A percentile compares a stretch with the other conserved stretches of the same genome.
Evolutionary conservation across 1,139 yeast genomes (phyloP).

Genomic region (Geotrichum candidum): DNA sequence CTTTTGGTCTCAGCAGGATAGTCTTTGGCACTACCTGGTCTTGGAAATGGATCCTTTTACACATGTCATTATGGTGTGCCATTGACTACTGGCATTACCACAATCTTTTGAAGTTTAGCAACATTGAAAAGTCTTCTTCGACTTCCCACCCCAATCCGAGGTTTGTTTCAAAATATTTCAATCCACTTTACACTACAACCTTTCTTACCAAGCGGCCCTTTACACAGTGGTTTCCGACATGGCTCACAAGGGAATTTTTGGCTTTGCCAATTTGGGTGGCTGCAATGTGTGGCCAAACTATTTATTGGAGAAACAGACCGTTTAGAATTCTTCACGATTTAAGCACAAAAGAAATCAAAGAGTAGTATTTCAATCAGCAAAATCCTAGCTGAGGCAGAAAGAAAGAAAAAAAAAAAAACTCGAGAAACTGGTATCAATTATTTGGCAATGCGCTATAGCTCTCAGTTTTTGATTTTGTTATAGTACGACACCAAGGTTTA

Average conservation of each 20-base stretch:
- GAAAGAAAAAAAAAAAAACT: neutral
- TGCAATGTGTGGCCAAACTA: constrained; percentile 73
- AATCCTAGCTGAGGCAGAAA: neutral
- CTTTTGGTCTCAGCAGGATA: constrained; percentile 51
- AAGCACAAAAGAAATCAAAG: constrained; percentile 61
- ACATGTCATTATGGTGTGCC: constrained; percentile 56
- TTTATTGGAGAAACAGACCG: constrained; percentile 79
- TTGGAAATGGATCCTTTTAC: constrained; percentile 42
- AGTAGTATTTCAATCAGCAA: neutral
- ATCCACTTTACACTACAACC: constrained; percentile 20
- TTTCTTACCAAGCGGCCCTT: constrained; percentile 11
- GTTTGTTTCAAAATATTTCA: constrained; percentile 29
- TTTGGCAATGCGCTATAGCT: neutral
- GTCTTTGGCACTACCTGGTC: constrained; percentile 25
- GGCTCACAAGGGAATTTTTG: constrained; percentile 64
- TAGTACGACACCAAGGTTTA: neutral
- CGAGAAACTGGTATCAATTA: neutral
- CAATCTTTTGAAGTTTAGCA: constrained; percentile 37
- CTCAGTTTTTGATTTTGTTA: neutral
- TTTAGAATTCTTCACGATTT: constrained; percentile 67
- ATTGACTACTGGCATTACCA: constrained; percentile 59
- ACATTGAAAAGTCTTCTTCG: constrained; percentile 18
- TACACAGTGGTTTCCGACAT: constrained; percentile 42
- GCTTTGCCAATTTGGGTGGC: constrained; percentile 81
- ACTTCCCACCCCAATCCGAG: constrained; percentile 24